Evolutionary conservation across 805 yeast genomes (phyloP), one percentile per base, ranked within the genome.

Genomic region (Yarrowia phangngaensis): DNA sequence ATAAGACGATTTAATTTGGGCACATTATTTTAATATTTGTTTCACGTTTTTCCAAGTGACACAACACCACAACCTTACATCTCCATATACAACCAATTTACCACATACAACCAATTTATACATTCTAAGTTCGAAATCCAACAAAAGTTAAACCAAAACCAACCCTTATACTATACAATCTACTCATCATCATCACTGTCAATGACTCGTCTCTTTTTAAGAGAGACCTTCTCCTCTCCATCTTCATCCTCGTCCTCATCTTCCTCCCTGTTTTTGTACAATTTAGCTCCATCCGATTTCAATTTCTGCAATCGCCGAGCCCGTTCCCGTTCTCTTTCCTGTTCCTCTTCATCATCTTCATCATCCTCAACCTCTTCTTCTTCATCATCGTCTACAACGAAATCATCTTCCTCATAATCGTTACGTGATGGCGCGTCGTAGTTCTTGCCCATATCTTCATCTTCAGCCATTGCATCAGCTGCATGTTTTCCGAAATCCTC

Each of bases 391-490:
- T 59, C 66, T 12, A 65, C 71, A 7, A 60, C 67, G 36, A 63
- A 65, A 23, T 65, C 70, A 24, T 65, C 71, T 33, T 59, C 64
- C 47, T 66, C 71, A 26, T 64, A 64, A 14, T 52, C 58, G 43
- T 59, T 63, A 7, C 55, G 56, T 8, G 35, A 51, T n/a, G 22
- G 55, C 23, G 54, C 55, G n/a, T 51, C 55, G 27, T 53, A 60
- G n/a, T 51, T 50, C 56, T 12, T 51, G 53, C 19, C 55, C 55
- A 24, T 15, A 45, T 15, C 43, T 50, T 38, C 45, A 20, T 29
- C 48, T 13, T 41, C 35, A 8, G 35, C 27, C 34, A 30, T 29
- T n/a, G 48, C 48, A 13, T 41, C 48, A 2, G 34, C 48, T 0
- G 35, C 35, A 6, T 34, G 13, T 20, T 41, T 41, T 8, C 48